Evolutionary conservation across 352 stramenopile species (phyloP), one percentile per base, ranked within the genome.

Genomic region (Pythium periplocum): DNA sequence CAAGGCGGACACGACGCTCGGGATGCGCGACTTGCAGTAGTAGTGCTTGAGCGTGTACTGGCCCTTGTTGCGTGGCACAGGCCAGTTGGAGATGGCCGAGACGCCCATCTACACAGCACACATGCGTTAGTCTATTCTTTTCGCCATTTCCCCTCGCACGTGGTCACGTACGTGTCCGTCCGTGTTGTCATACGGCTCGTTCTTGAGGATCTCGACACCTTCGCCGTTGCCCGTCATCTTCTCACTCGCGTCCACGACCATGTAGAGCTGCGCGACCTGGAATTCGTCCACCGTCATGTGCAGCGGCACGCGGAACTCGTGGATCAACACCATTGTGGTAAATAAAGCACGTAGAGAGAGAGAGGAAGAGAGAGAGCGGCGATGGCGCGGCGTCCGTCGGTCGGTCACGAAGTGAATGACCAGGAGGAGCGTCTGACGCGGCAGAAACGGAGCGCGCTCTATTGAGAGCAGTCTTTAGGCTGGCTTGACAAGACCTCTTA

Each of bases 21-120:
- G 84, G 60, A 94, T 90, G 62, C 88, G 84, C 55, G 72, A 87
- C 68, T 87, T 86, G 74, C 75, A 83, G 66, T 90, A 91, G 66
- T 94, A 94, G 67, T 94, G 83, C 63, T 94, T 94, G 60, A 83
- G 78, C 50, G 84, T 94, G 69, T 94, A 94, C 63, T 94, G 84
- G 44, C 84, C 84, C 57, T 86, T 89, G 63, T 78, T 91, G 45
- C 67, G 65, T 10, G 83, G 83, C n/a, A 94, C 55, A 2, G 61
- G 66, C 75, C 80, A 91, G 39, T 73, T 66, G 9, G 83, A 93
- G 62, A 92, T 83, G 37, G 70, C 68, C 39, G 83, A 94, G 31
- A 88, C 64, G 54, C 74, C 75, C 66, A 91, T 73, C 65, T 79
- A 62, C 45, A 52, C 17, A 26, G 17, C 17, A 34, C 31, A 5